phyloP scores from a whole-genome alignment of 192 early-diverging fungal genomes.

The Entomortierella beljakovae region DNA sequence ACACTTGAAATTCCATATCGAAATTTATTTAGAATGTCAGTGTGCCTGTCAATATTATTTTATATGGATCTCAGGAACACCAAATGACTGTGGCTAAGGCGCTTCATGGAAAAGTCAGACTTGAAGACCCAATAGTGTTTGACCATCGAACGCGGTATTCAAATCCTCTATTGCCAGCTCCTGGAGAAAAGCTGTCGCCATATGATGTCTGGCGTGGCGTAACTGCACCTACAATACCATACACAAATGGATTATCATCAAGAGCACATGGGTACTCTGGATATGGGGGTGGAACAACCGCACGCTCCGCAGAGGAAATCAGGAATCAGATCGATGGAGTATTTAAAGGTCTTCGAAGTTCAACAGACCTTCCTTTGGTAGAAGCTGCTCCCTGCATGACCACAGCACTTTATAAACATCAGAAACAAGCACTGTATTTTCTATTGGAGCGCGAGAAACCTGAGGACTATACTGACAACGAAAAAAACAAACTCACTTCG shows the following conservation, averaged over 20 bases:
- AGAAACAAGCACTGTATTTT: slow-evolving; percentile 86
- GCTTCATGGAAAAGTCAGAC: slow-evolving; percentile 33
- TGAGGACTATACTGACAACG: slow-evolving; percentile 63
- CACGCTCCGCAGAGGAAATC: slow-evolving; percentile 46
- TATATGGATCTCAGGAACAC: slow-evolving; percentile 49
- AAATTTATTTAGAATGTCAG: slow-evolving; percentile 32
- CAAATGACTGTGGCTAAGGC: slow-evolving; percentile 36
- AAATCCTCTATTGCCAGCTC: slow-evolving; percentile 40
- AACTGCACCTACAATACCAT: slow-evolving; percentile 11
- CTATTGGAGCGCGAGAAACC: slow-evolving; percentile 79
- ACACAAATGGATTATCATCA: slow-evolving; percentile 18
- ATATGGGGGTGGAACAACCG: slow-evolving; percentile 21
- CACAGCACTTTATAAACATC: slow-evolving; percentile 79
- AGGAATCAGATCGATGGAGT: slow-evolving; percentile 68
- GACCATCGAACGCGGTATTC: slow-evolving; percentile 51
- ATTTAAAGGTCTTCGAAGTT: slow-evolving; percentile 66
- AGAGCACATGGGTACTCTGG: slow-evolving; percentile 28
- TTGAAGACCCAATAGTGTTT: slow-evolving; percentile 54
- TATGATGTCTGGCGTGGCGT: slow-evolving; percentile 44
- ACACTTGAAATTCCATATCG: not conserved
- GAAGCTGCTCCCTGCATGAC: slow-evolving; percentile 58
- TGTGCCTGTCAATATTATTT: slow-evolving; percentile 50
- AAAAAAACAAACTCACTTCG: slow-evolving; percentile 57
- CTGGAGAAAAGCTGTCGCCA: slow-evolving; percentile 37
- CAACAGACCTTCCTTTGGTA: slow-evolving; percentile 57